Base-by-base conservation (phyloP, 805 yeast species). In the Sporopachydermia quercuum region DNA sequence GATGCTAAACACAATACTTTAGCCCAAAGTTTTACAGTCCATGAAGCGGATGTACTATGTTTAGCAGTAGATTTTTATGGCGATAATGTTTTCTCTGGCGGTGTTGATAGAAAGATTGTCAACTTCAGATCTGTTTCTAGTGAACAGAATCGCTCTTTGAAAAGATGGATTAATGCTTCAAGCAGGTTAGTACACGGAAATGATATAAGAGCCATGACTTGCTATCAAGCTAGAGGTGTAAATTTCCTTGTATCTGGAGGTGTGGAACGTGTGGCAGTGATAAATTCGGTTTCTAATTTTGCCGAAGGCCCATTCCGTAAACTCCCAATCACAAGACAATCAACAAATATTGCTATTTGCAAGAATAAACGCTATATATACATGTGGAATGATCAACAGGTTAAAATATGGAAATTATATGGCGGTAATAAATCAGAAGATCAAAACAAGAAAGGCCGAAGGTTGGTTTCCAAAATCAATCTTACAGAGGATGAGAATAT, bases 91-190 rank as follows among this genome's bases (percentile, higher is more conserved):
- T 89, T 84, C 57, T 71, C 89, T 34, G 93, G 91, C 3, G 96
- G 98, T 50, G 86, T 91, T 37, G 99, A 91, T 56, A 71, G 96
- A 50, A 86, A 86, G 53, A 84, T 91, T 38, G 81, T 74, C 53
- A 80, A 77, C 51, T 83, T 79, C 57, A 65, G 68, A 43, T 58
- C 68, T 39, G 64, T 78, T 3, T 64, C 63, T 43, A 45, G 54
- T 35, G 58, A 53, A 42, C 49, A 55, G n/a, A 47, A 43, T 18
- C 36, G 27, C 41, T 51, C 50, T 16, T 37, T 50, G 3, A 47
- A 60, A 34, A 75, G 76, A 52, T 89, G 97, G 97, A 71, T 80
- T 14, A 78, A 74, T 49, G 68, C 76, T 45, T 70, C 76, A 40
- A 83, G 77, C 56, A 70, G 95, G 52, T 66, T 89, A 40, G 66